Conservation (phyloP, 768 basidiomycete species). For the Termitomyces sp. region DNA sequence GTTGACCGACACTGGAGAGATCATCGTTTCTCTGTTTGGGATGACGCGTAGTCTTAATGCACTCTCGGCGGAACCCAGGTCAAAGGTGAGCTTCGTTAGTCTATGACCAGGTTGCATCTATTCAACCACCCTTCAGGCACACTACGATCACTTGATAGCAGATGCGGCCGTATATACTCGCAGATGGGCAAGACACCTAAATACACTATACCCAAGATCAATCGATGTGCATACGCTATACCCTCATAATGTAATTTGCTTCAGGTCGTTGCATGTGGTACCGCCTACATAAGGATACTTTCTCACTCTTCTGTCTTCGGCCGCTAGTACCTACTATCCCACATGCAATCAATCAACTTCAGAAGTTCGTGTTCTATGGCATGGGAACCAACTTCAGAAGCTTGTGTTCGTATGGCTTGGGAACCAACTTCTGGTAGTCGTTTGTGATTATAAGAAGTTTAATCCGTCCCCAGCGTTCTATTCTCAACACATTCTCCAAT, state of each 20-base stretch:
- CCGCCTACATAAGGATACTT: not conserved
- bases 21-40: conserved; percentile 59
- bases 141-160: not conserved
- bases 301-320: not conserved
- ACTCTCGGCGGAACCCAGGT: not conserved
- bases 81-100: not conserved
- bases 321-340: not conserved
- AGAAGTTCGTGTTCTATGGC: not conserved
- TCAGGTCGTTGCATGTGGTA: not conserved
- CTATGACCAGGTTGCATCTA: not conserved
- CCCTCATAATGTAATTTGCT: not conserved
- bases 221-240: not conserved
- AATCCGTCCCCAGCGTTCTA: not conserved
- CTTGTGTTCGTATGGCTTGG: not conserved
- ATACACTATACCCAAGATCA: conserved; percentile 6
- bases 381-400: not conserved
- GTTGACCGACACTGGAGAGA: conserved; percentile 68
- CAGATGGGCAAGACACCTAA: not conserved
- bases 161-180: not conserved
- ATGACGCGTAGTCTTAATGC: conserved; percentile 27
- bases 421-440: not conserved
- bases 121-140: not conserved
- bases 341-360: not conserved
- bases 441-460: not conserved
- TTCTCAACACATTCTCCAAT: not conserved